Base-by-base conservation (phyloP, 2,329 filamentous ascomycete species). In the Aureobasidium namibiae region DNA sequence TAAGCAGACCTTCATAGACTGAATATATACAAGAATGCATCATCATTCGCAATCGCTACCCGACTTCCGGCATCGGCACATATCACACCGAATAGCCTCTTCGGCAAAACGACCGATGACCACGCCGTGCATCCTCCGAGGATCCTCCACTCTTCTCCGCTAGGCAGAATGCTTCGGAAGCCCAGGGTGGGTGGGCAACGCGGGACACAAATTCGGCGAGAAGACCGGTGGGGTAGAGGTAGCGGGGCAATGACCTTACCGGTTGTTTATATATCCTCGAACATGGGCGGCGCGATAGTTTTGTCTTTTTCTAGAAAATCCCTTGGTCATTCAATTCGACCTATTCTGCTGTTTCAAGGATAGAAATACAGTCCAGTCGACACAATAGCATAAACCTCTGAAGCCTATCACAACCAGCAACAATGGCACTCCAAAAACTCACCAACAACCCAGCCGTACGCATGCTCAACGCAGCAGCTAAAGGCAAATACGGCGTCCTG, bases 401-500 rank as follows among this genome's bases (percentile, higher is more conserved):
- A 16, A 18, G 33, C 8, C 13, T 14, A 33, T 8, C 34, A 34
- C 26, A 21, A 45, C 16, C 18, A 36, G 29, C 42, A 50, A 62
- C 23, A 18, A 64, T 64, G 61, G 48, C 60, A 26, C 53, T 64
- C 38, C 49, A 60, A 59, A 64, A 61, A 49, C 64, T 68, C 52
- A 60, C 64, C 48, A 57, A 63, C 56, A 70, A 70, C 49, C 64
- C 67, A 45, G 67, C 68, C n/a, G 65, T 70, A 2, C 63, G 66
- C 49, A 69, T 70, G 67, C 66, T 70, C 41, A 64, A 67, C 53
- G 66, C 67, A 39, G 68, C 68, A 53, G 68, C 67, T 26, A 61
- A 64, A 13, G 67, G 67, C 62, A 69, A 69, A 62, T 69, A 70
- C 62, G 68, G 68, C 57, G 67, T 70, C 7, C 67, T 69, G 10